Conservation (phyloP, 257 asterid genomes). For the Anisodus tanguticus region DNA sequence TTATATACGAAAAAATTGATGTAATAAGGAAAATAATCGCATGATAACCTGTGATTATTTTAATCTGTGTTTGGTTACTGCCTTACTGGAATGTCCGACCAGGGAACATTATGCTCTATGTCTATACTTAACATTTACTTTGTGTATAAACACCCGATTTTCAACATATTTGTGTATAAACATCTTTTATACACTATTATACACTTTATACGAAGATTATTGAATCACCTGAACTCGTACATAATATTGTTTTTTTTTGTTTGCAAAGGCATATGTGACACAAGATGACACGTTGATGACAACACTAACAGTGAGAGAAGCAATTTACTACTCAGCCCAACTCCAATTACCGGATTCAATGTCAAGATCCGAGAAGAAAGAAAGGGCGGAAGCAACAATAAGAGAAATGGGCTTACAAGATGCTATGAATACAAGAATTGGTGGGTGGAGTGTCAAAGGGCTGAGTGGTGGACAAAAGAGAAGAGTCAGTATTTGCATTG, state of each 20-base stretch:
- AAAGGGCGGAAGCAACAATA: constrained; percentile 52
- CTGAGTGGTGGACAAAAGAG: constrained; percentile 70
- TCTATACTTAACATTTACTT: too few relatives aligned
- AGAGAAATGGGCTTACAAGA: constrained; percentile 65
- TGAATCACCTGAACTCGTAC: too few relatives aligned
- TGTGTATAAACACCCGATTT: too few relatives aligned
- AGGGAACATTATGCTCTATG: too few relatives aligned
- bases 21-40: too few relatives aligned
- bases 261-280: constrained; percentile 58
- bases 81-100: too few relatives aligned
- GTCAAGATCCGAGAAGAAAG: constrained; percentile 49
- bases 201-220: too few relatives aligned
- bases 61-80: too few relatives aligned
- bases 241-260: too few relatives aligned
- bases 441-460: constrained; percentile 71
- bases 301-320: constrained; percentile 65
- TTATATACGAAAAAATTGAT: not conserved
- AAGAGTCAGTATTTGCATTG: constrained; percentile 66
- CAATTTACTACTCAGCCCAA: constrained; percentile 58
- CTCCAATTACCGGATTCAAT: constrained; percentile 59
- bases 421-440: constrained; percentile 56
- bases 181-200: too few relatives aligned
- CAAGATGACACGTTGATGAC: constrained; percentile 66
- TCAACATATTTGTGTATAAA: too few relatives aligned
- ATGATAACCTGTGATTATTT: too few relatives aligned